phyloP scores from a whole-genome alignment of 257 asterid species.

The Solanum sparsipilum region DNA sequence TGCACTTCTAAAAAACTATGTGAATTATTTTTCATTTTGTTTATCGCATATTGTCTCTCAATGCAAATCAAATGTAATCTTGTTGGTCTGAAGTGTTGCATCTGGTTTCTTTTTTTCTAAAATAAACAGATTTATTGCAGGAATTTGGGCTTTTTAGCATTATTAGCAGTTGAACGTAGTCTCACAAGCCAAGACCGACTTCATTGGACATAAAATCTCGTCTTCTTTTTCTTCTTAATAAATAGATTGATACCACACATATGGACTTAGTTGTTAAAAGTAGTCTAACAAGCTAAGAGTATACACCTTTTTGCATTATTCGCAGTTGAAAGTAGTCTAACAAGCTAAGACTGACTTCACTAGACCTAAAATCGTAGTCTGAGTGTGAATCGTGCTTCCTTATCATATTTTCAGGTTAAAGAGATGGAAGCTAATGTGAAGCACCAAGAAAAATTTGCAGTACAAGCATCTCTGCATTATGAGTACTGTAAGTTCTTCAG shows the following conservation, averaged over 20 bases:
- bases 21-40: not conserved
- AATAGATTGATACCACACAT: not conserved
- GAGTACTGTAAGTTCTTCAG: slow-evolving; percentile 47
- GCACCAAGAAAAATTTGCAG: slow-evolving; percentile 57
- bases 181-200: not conserved
- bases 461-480: slow-evolving; percentile 41
- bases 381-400: not conserved
- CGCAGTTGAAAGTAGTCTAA: not conserved
- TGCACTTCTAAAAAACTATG: not conserved
- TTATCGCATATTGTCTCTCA: not conserved
- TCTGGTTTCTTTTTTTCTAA: not conserved
- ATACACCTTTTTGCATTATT: not conserved
- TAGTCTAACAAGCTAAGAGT: not conserved
- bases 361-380: not conserved
- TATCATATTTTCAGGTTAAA: slow-evolving; percentile 39
- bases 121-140: too few species aligned
- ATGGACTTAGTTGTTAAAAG: not conserved
- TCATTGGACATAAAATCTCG: not conserved
- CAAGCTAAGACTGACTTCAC: not conserved
- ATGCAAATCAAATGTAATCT: not conserved
- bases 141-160: too few species aligned
- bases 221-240: not conserved
- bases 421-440: slow-evolving; percentile 71
- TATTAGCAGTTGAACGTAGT: not conserved
- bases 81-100: not conserved